These are phyloP conservation scores for Hansenula sp. DNA, from an alignment of 1,139 yeast species.

Conservation along the genomic window DNA sequence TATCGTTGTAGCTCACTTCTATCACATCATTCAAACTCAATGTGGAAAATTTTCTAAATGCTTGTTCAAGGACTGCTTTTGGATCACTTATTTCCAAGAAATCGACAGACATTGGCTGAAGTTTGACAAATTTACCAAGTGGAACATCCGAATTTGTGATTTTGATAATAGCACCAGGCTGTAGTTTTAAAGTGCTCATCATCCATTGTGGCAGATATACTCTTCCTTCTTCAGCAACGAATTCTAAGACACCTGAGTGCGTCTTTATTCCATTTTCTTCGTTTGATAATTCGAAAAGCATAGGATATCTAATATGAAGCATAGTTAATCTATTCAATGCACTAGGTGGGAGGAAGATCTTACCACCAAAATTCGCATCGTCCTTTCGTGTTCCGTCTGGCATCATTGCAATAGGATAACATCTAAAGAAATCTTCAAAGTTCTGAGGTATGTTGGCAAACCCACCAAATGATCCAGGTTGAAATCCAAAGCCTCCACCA, in stretches of 20 bases:
- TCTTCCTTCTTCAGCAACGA: constrained; percentile 96
- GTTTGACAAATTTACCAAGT: constrained; percentile 81
- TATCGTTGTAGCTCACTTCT: constrained; percentile 80
- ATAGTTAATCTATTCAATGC: constrained; percentile 84
- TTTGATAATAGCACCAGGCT: constrained; percentile 77
- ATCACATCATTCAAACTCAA: constrained; percentile 81
- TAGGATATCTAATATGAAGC: constrained; percentile 90
- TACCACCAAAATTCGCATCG: constrained; percentile 93
- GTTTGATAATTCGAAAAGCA: constrained; percentile 79
- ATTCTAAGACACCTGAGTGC: constrained; percentile 94
- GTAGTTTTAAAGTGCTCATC: constrained; percentile 70
- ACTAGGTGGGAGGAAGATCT: constrained; percentile 90
- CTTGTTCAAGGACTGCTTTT: constrained; percentile 92
- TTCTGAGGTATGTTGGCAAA: constrained; percentile 32
- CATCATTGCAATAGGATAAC: constrained; percentile 92
- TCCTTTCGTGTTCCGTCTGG: constrained; percentile 74
- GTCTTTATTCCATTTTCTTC: constrained; percentile 58
- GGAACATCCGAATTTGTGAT: constrained; percentile 78
- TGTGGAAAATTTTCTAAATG: constrained; percentile 83
- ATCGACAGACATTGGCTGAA: constrained; percentile 93
- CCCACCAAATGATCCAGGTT: constrained; percentile 14
- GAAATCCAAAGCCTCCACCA: constrained; percentile 14
- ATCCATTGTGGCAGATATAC: constrained; percentile 96
- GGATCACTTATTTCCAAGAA: constrained; percentile 94
- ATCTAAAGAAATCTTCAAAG: constrained; percentile 81